A percentile compares a stretch with the other conserved stretches of the same genome.
Evolutionary conservation across 164 flowering plant genomes (phyloP).

Genomic region (Kalanchoe fedtschenkoi): DNA sequence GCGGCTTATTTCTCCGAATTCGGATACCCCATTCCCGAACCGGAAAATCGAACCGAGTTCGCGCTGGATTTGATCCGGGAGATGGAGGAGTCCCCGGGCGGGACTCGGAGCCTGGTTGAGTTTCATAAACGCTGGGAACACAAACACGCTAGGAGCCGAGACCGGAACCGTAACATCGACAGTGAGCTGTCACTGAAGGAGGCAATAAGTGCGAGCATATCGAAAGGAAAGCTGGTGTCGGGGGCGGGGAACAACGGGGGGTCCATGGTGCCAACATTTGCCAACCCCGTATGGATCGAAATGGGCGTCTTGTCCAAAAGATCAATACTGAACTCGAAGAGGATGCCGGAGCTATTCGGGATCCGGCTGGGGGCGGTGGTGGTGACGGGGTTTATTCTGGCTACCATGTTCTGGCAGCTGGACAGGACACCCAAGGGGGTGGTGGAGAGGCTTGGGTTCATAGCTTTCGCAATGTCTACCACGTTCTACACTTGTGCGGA

Average conservation of each 20-base stretch:
- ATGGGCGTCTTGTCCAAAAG: slow-evolving; percentile 24
- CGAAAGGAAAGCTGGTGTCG: slow-evolving; percentile 38
- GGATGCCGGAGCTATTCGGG: slow-evolving; percentile 44
- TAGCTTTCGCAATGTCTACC: slow-evolving; percentile 55
- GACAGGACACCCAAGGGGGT: slow-evolving; percentile 38
- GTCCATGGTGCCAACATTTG: slow-evolving; percentile 36
- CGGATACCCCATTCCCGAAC: slow-evolving; percentile 25
- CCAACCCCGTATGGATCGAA: slow-evolving; percentile 37
- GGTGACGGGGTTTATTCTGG: slow-evolving; percentile 39
- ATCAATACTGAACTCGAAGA: slow-evolving; percentile 21
- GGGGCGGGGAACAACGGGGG: slow-evolving; percentile 21
- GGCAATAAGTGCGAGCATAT: slow-evolving; percentile 44
- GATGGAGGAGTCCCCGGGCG: slow-evolving; percentile 25
- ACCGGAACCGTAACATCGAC: background rate
- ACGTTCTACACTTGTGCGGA: slow-evolving; percentile 52
- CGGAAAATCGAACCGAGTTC: slow-evolving; percentile 27
- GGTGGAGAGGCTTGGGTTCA: slow-evolving; percentile 38
- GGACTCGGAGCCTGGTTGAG: slow-evolving; percentile 31
- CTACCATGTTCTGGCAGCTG: slow-evolving; percentile 42
- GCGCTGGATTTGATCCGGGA: slow-evolving; percentile 27
- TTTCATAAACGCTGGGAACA: slow-evolving; percentile 39
- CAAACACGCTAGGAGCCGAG: slow-evolving; percentile 12
- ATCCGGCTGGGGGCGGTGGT: slow-evolving; percentile 33
- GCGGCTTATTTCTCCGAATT: slow-evolving; percentile 21
- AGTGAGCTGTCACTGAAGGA: slow-evolving; percentile 26